Conservation (phyloP, 805 yeast species). For the Saccharomycopsis sp. region DNA sequence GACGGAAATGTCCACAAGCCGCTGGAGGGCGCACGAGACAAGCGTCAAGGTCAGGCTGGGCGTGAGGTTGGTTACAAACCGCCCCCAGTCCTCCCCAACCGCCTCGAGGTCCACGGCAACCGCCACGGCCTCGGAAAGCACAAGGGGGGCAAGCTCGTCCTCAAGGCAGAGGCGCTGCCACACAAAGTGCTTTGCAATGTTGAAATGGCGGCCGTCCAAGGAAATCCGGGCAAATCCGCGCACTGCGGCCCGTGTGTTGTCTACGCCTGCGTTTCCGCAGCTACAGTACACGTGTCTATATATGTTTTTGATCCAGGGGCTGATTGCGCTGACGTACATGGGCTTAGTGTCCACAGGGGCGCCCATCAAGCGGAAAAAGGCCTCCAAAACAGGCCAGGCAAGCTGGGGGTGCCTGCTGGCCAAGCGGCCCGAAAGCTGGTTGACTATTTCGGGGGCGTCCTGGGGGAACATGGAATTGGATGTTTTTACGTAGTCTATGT, state of each 20-base stretch:
- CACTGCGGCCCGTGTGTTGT: slow-evolving; percentile 40
- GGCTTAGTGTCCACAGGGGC: background rate
- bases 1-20: slow-evolving; percentile 38
- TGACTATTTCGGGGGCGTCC: slow-evolving; percentile 44
- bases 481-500: slow-evolving; percentile 38
- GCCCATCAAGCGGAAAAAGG: slow-evolving; percentile 31
- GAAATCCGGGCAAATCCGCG: slow-evolving; percentile 44
- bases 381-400: slow-evolving; percentile 42
- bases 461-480: slow-evolving; percentile 46
- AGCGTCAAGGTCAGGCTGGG: slow-evolving; percentile 44
- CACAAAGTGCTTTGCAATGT: slow-evolving; percentile 38
- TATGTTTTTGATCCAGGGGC: slow-evolving; percentile 51
- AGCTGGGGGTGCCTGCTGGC: slow-evolving; percentile 41
- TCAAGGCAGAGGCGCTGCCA: slow-evolving; percentile 47
- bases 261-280: slow-evolving; percentile 37
- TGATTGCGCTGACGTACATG: slow-evolving; percentile 32
- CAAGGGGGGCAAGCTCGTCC: slow-evolving; percentile 36
- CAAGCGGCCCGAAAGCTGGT: slow-evolving; percentile 39
- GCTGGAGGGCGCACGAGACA: slow-evolving; percentile 41
- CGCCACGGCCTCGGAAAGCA: slow-evolving; percentile 48
- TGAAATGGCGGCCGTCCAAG: slow-evolving; percentile 31
- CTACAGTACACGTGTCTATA: slow-evolving; percentile 39
- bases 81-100: slow-evolving; percentile 46
- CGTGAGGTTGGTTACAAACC: slow-evolving; percentile 41
- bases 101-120: slow-evolving; percentile 50